Base-by-base conservation (phyloP, 2,329 filamentous ascomycete genomes). In the Fusarium incarnatum region DNA sequence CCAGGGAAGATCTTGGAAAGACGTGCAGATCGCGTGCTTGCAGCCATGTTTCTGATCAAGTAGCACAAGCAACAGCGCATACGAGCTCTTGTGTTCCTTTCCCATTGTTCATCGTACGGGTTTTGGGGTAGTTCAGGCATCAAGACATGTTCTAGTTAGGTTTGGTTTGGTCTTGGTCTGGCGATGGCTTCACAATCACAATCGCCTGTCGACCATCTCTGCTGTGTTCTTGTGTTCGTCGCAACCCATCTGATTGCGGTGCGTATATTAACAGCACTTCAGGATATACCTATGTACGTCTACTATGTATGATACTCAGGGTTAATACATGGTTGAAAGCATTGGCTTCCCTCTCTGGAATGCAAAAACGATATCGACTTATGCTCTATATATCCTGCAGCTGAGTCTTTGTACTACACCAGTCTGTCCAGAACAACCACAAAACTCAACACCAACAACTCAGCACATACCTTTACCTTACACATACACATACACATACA, bases 21-120 rank as follows among this genome's bases (percentile, higher is more conserved):
- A 63, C 45, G 58, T 64, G 71, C 71, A 71, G 71, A 72, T 74
- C 76, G 74, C 73, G 70, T 76, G 67, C 75, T 72, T 76, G 75
- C 76, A 76, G 72, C 65, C 59, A 59, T 68, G 70, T 77, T 68
- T 77, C 73, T 77, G 76, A 77, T 77, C 70, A 57, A 56, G 73
- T 76, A 30, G 52, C 60, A 77, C 75, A 58, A 60, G 49, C 44
- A 62, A 73, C 66, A 55, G 48, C 68, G 59, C 69, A 72, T 74
- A 74, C 72, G 70, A 74, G 60, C 64, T 60, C 49, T 56, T 45
- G 72, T 72, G 32, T 37, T 56, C 55, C 46, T 52, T 34, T 56
- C 34, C 52, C 22, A 52, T 67, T 30, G 16, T 61, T 47, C 27
- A 28, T 6, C 27, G 27, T 28, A 28, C 27, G 27, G 27, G 10